A percentile compares a stretch with the other conserved stretches of the same genome.
These are phyloP conservation scores for Aspergillus indologenus DNA, from an alignment of 495 filamentous ascomycete genomes.

Conservation along the genomic window DNA sequence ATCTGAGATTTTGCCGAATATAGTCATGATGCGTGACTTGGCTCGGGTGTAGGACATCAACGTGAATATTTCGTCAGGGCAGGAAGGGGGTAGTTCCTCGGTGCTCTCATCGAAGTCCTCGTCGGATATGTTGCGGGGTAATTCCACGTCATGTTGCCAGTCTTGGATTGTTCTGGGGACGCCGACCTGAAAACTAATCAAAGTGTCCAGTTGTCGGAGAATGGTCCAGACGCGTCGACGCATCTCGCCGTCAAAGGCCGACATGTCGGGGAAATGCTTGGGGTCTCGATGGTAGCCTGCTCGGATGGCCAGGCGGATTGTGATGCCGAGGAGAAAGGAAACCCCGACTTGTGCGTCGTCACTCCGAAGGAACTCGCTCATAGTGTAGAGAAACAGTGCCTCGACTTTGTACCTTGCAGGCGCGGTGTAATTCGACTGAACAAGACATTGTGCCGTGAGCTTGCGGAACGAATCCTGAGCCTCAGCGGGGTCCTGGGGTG, in stretches of 20 bases:
- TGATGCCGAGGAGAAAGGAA: constrained; percentile 36
- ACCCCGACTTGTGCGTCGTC: constrained; percentile 37
- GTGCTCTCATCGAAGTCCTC: constrained; percentile 41
- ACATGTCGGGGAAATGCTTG: constrained; percentile 35
- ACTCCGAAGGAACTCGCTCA: constrained; percentile 37
- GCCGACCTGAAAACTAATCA: constrained; percentile 46
- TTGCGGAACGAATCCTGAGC: constrained; percentile 5
- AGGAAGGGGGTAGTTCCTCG: constrained; percentile 31
- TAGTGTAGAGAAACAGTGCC: constrained; percentile 36
- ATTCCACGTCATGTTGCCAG: constrained; percentile 42
- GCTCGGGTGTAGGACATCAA: constrained; percentile 34
- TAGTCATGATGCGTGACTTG: constrained; percentile 40
- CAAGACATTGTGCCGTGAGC: constrained; percentile 13
- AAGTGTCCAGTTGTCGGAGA: constrained; percentile 38
- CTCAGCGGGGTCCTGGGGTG: constrained; percentile 16
- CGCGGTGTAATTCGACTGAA: constrained; percentile 12
- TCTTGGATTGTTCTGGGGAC: constrained; percentile 43
- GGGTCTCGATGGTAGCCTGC: constrained; percentile 49
- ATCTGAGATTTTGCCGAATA: constrained; percentile 48
- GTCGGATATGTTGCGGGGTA: constrained; percentile 43
- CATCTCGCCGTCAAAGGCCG: constrained; percentile 44
- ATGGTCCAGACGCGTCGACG: constrained; percentile 41
- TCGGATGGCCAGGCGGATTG: constrained; percentile 40
- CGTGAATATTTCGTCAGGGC: constrained; percentile 38
- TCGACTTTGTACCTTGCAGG: constrained; percentile 25